Evolutionary conservation across 192 early-diverging fungal genomes (phyloP), one percentile per base, ranked within the genome.

Genomic region (Backusella macrospora): DNA sequence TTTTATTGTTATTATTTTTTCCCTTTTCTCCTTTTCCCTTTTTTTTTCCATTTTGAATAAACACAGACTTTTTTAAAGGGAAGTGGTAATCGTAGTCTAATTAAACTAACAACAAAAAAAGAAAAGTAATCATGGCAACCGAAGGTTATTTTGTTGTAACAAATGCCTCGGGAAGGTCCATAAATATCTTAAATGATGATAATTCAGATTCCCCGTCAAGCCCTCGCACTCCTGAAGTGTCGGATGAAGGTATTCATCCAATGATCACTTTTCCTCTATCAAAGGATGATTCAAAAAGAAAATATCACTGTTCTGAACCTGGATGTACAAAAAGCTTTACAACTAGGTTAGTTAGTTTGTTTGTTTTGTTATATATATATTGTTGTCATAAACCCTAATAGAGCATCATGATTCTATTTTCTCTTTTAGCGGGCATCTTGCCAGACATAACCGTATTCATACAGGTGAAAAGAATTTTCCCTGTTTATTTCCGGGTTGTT

Each of bases 401-500:
- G 7, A 21, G 29, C 2, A 34, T 34, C 29, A 34, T 34, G 29
- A 34, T 2, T 2, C 0, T 34, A 0, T 43, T 66, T 29, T 34
- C 29, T 34, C 29, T 34, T 7, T 39, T 64, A 89, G 92, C 80
- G 94, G 93, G 0, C 94, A 96, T 70, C 78, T 95, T 65, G 90
- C 92, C 26, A 85, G 94, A 23, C 94, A 95, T 76, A 88, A 91
- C 73, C 84, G 94, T 18, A 90, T 95, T 55, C 93, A 95, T 79
- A 92, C 89, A 0, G 92, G 92, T n/a, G 92, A 93, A 78, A 93
- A 92, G 78, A 90, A 91, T 79, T 94, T 90, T 76, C 46, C 80
- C 0, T 95, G 94, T 73, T 75, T 86, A 13, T 86, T 88, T 76
- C 83, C 86, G 1, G 91, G 88, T 8, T 95, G 93, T 77, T 80